Evolutionary conservation across 495 filamentous ascomycete species (phyloP).

Genomic region (Daldinia concentrica): DNA sequence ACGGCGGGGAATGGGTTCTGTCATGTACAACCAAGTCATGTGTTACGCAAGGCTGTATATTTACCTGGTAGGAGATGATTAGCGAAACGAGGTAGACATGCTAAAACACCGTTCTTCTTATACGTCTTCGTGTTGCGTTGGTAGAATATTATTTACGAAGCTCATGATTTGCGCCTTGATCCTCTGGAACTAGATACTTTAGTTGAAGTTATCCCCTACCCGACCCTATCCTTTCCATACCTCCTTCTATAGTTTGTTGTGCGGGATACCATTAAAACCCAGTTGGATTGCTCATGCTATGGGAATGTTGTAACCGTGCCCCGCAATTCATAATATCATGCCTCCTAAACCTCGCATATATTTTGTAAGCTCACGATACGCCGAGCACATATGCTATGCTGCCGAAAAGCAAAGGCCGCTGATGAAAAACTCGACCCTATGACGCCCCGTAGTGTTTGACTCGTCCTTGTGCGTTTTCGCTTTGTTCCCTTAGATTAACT

Average conservation of each 20-base stretch:
- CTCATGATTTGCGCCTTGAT: background rate
- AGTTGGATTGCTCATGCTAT: constrained; percentile 1
- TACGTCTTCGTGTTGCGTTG: background rate
- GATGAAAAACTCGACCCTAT: constrained; percentile 12
- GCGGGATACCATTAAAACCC: constrained; percentile 6
- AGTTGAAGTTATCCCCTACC: background rate
- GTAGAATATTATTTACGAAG: background rate
- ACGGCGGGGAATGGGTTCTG: constrained; percentile 4
- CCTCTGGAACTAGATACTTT: background rate
- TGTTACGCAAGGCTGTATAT: background rate
- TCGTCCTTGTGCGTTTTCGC: constrained; percentile 17
- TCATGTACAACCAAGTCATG: constrained; percentile 2
- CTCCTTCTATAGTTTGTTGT: background rate
- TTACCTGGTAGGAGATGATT: background rate
- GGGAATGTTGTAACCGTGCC: constrained; percentile 8
- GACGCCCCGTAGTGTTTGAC: constrained; percentile 18
- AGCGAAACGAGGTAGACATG: background rate
- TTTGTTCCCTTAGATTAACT: constrained; percentile 19
- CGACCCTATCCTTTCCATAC: background rate
- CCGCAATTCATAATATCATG: constrained; percentile 23
- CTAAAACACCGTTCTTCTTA: background rate
- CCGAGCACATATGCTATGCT: constrained; percentile 40
- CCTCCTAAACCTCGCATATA: constrained; percentile 4
- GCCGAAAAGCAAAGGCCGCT: constrained; percentile 24
- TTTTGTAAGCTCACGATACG: constrained; percentile 26